Evolutionary conservation across 108 stramenopile genomes (phyloP), one percentile per base, ranked within the genome.

Genomic region (Cyclotella distinguenda): DNA sequence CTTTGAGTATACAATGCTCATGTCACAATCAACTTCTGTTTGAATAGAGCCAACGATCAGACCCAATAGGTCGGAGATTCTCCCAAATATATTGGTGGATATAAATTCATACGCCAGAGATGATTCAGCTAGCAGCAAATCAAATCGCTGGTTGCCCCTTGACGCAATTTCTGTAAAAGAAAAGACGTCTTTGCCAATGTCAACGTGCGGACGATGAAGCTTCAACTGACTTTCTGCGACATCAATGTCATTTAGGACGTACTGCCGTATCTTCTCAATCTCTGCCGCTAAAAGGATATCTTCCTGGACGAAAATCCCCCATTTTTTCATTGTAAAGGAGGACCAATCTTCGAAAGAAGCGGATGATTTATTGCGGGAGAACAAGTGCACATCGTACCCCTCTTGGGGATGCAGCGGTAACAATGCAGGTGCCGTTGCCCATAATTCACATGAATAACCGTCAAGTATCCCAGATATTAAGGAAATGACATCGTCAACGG

Each of bases 161-260:
- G 78, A 79, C 10, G 80, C 82, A 49, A 86, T 86, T 69, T 86
- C 85, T 49, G 66, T 74, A 42, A 86, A 86, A 23, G 49, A 52
- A 32, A 86, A 71, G 5, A 62, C 22, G 60, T 83, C 82, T 59
- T 67, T 34, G 10, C 82, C 82, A 38, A 83, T 54, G 1, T 64
- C 61, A 16, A 86, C 64, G 11, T 70, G 39, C 7, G 85, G 82
- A 32, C 66, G 64, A 46, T 79, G 60, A 2, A 31, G 34, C 30
- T 49, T 34, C 31, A 80, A 36, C 19, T 68, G 31, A 16, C 48
- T 22, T 23, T 80, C 74, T 21, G 68, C 40, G 4, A 60, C 34
- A 32, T 43, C 27, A 13, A 80, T 80, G 42, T 61, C 75, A 5
- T 46, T 26, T 23, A 72, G 34, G 27, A 72, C 70, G 28, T 44